Conservation (phyloP, 768 basidiomycete species). For the Rhizopogon vesiculosus region DNA sequence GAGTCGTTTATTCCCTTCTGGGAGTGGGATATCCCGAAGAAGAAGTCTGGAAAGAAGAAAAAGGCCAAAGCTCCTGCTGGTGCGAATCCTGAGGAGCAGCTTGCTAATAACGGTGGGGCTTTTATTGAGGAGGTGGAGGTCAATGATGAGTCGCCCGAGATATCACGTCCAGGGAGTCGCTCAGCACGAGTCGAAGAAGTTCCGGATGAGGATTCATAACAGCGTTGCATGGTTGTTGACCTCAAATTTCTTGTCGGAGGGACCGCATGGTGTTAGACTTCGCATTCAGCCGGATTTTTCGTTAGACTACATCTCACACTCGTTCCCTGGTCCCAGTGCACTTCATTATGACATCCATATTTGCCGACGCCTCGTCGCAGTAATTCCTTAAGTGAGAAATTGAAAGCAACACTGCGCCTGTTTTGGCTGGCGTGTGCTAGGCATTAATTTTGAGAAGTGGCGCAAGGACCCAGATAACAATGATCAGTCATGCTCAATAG, state of each 20-base stretch:
- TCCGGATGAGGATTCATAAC: slow-evolving; percentile 34
- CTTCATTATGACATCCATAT: too few species aligned
- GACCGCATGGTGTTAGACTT: not conserved
- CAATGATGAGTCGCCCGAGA: slow-evolving; percentile 26
- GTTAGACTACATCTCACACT: not conserved
- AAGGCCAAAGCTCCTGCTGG: slow-evolving; percentile 34
- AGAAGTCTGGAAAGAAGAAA: slow-evolving; percentile 63
- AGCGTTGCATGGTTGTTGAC: not conserved
- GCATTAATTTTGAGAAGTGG: too few species aligned
- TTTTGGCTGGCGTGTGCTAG: too few species aligned
- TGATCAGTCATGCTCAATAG: too few species aligned
- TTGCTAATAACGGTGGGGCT: slow-evolving; percentile 37
- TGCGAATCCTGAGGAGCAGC: slow-evolving; percentile 33
- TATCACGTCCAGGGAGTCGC: slow-evolving; percentile 30
- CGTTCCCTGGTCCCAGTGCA: not conserved
- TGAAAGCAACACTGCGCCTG: too few species aligned
- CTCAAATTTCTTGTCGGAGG: not conserved
- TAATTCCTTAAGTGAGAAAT: too few species aligned
- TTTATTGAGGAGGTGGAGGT: slow-evolving; percentile 33
- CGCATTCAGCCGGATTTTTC: not conserved
- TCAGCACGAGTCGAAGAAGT: slow-evolving; percentile 42
- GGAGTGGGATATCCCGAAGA: slow-evolving; percentile 90
- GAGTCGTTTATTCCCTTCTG: slow-evolving; percentile 96
- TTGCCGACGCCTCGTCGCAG: too few species aligned
- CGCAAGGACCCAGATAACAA: too few species aligned